phyloP scores from a whole-genome alignment of 2,329 filamentous ascomycete species.

The Dactylellina sp. region DNA sequence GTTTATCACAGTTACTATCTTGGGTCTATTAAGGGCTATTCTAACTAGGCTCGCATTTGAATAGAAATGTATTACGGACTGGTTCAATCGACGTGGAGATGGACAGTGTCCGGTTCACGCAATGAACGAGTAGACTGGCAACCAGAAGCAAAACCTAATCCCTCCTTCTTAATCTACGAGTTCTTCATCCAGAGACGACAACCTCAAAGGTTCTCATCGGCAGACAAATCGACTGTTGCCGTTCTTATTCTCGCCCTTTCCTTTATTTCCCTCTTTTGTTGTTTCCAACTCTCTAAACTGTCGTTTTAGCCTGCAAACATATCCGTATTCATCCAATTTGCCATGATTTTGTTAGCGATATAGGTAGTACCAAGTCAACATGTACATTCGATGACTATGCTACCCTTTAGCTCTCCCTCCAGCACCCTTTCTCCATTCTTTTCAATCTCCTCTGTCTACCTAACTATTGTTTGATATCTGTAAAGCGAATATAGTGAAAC shows the following conservation, averaged over 20 bases:
- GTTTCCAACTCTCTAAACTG: not conserved
- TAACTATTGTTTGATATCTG: no score
- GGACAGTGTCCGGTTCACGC: constrained; percentile 41
- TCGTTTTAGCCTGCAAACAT: constrained; percentile 18
- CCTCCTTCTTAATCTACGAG: not conserved
- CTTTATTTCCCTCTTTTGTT: not conserved
- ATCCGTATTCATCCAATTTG: constrained; percentile 24
- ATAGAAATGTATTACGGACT: constrained; percentile 47
- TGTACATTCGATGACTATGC: no score
- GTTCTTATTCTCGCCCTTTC: not conserved
- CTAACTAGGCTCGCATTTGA: not conserved
- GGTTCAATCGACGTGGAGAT: constrained; percentile 36
- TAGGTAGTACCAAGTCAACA: no score
- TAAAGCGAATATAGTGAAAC: no score
- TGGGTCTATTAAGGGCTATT: not conserved
- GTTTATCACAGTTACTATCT: not conserved
- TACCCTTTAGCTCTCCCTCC: no score
- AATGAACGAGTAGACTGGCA: constrained; percentile 46
- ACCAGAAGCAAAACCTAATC: not conserved
- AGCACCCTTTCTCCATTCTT: no score
- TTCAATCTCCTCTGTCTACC: no score
- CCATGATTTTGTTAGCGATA: constrained; percentile 41
- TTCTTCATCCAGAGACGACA: no score
- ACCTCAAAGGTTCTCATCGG: no score
- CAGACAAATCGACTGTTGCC: no score